Base-by-base conservation (phyloP, 352 stramenopile genomes). In the Phytophthora fragariae region DNA sequence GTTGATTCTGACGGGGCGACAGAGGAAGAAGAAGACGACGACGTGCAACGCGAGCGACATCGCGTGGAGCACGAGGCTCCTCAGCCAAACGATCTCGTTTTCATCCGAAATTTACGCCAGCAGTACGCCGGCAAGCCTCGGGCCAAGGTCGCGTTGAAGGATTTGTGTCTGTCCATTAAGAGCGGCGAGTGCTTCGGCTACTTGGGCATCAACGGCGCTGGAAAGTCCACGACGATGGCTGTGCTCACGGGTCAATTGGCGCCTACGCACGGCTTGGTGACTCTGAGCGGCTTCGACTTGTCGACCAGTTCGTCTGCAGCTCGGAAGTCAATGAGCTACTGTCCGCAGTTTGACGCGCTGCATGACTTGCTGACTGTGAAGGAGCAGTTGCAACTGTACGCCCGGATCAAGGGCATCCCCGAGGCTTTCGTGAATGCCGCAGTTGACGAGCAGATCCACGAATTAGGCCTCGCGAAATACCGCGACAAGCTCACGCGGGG, bases 341-440 rank as follows among this genome's bases (percentile, higher is more conserved):
- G 93, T 65, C 95, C 94, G 9, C 97, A 99, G 77, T 97, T 98
- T 62, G 97, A 99, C 70, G 86, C 94, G 11, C 79, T 99, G 2
- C 95, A 99, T 62, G 92, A 97, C 31, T 62, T 98, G 19, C 77
- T 99, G 44, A 99, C 93, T 5, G 97, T 97, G 7, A 71, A 84
- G 24, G 95, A 99, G 61, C 87, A 99, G 35, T 70, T 98, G 11
- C 80, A 88, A 64, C 83, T 99, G n/a, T 98, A 97, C 69, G 92
- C 92, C 5, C 72, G 80, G 1, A 83, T 99, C 27, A 98, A 98
- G 69, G 92, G 92, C 2, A 77, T 97, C 5, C 57, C 83, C 1
- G 27, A 61, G 2, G 53, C 60, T 5, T 69, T 81, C 35, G 73
- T 96, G 3, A 17, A 68, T 5, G 15, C 54, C 2, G 80, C 81